Conservation (phyloP, 768 basidiomycete genomes). For the Pholiota conissans region DNA sequence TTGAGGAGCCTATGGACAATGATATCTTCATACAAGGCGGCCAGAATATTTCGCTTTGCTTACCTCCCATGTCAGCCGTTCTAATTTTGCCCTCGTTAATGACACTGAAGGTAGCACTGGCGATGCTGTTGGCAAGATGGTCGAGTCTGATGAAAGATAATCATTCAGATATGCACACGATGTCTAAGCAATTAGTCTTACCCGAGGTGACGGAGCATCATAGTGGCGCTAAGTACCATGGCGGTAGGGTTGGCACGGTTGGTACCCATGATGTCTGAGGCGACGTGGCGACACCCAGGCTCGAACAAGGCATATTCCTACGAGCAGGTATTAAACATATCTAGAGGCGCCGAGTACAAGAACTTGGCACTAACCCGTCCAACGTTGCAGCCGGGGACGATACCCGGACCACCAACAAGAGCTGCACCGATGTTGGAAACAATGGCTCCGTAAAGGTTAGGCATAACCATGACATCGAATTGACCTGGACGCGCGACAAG, state of each 20-base stretch:
- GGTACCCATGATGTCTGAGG: conserved; percentile 94
- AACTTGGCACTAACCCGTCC: conserved; percentile 63
- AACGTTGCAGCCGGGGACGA: conserved; percentile 98
- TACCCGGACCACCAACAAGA: conserved; percentile 96
- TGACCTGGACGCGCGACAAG: conserved; percentile 94
- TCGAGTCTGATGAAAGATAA: conserved; percentile 61
- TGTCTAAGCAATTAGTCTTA: conserved; percentile 30
- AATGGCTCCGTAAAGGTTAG: conserved; percentile 95
- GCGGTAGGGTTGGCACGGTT: conserved; percentile 97
- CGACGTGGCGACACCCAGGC: conserved; percentile 96
- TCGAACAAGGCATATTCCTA: conserved; percentile 98
- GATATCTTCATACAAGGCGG: conserved; percentile 9
- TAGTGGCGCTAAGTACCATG: conserved; percentile 95
- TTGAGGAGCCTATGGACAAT: conserved; percentile 63
- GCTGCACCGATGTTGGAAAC: conserved; percentile 98
- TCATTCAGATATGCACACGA: conserved; percentile 11
- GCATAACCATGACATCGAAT: conserved; percentile 99
- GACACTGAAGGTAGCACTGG: conserved; percentile 89
- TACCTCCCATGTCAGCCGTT: conserved; percentile 95
- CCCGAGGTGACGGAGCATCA: conserved; percentile 98
- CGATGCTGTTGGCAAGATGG: conserved; percentile 90
- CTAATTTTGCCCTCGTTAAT: conserved; percentile 85
- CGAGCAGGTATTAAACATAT: conserved; percentile 13
- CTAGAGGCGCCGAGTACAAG: not conserved
- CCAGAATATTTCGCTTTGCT: conserved; percentile 26